Percentiles rank a stretch among this genome's conserved stretches.
These are phyloP conservation scores for Climacium dendroides DNA, from an alignment of 225 moss, liverwort and hornwort genomes.

Conservation along the genomic window DNA sequence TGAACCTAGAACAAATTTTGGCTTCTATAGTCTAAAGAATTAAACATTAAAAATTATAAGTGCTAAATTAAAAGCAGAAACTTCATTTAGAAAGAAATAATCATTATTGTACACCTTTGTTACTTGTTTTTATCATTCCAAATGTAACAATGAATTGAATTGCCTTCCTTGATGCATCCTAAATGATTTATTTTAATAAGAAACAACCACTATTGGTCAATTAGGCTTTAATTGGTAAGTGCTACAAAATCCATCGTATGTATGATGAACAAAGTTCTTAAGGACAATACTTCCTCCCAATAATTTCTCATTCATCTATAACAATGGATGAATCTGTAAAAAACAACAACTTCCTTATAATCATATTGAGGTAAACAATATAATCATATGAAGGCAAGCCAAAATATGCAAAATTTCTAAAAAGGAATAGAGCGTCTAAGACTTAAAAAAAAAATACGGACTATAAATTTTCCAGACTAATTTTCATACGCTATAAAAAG, in stretches of 20 bases:
- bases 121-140: neutral
- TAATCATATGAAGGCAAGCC: neutral
- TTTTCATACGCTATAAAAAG: neutral
- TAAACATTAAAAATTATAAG: neutral
- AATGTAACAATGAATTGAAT: neutral
- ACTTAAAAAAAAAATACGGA: neutral
- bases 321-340: neutral
- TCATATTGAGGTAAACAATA: neutral
- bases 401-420: neutral
- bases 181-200: neutral
- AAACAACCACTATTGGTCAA: neutral
- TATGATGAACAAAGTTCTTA: neutral
- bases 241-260: accelerated
- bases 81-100: neutral
- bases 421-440: too few species aligned
- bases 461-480: neutral
- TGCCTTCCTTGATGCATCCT: neutral
- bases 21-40: neutral
- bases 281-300: accelerated
- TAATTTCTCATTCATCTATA: neutral
- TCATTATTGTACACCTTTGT: accelerated
- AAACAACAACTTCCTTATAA: too few species aligned
- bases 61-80: neutral
- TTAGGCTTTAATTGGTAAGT: neutral
- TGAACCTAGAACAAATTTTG: neutral